These are phyloP conservation scores for Abelmoschus esculentus DNA, from an alignment of 345 rosid species.

Conservation along the genomic window DNA sequence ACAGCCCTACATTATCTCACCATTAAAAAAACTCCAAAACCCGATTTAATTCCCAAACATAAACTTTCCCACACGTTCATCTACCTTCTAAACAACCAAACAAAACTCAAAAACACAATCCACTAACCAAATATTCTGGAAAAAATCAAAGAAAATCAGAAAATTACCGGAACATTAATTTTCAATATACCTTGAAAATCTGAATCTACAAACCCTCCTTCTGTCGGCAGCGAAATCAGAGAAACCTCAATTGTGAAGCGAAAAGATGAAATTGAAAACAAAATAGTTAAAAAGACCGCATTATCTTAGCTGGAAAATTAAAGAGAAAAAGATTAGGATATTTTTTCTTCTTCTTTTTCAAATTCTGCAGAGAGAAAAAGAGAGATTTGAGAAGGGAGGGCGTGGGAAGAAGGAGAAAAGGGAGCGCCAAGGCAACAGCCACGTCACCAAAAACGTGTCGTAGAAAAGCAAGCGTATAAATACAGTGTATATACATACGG, in stretches of 20 bases:
- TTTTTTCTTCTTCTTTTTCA: conserved; percentile 1
- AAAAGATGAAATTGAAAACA: neutral
- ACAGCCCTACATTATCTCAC: conserved; percentile 21
- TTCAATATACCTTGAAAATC: conserved; percentile 26
- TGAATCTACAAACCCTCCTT: neutral
- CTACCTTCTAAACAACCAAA: conserved; percentile 9
- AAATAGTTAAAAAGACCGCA: conserved; percentile 15
- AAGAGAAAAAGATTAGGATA: conserved; percentile 7
- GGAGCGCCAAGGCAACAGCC: conserved; percentile 67
- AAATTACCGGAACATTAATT: neutral
- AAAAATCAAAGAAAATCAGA: neutral
- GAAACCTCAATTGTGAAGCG: neutral
- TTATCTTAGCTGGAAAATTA: conserved; percentile 8
- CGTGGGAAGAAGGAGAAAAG: conserved; percentile 13
- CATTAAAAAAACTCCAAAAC: neutral
- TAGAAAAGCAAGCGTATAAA: conserved; percentile 25
- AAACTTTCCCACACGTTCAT: neutral
- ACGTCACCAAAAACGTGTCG: conserved; percentile 91
- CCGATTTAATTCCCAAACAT: neutral
- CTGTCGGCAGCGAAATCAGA: neutral
- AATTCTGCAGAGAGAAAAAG: neutral
- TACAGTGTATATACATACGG: conserved; percentile 49
- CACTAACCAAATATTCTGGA: neutral
- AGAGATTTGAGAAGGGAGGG: neutral
- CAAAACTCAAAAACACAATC: neutral